Evolutionary conservation across 805 yeast species (phyloP).

Genomic region (Candida hispaniensis): DNA sequence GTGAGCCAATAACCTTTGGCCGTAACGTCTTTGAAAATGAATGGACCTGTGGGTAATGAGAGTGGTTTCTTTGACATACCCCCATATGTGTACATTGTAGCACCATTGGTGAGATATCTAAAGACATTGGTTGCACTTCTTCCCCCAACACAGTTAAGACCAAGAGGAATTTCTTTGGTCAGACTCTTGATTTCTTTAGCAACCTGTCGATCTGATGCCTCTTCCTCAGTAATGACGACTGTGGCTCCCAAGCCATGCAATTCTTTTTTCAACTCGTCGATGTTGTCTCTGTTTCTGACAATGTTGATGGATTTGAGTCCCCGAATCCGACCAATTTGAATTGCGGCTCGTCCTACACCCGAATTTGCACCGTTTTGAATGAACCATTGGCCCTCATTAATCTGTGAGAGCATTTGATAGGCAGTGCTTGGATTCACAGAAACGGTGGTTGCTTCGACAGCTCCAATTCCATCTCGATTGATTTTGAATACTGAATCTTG

Average conservation of each 20-base stretch:
- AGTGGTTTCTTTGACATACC: constrained; percentile 98
- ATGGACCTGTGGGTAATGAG: constrained; percentile 74
- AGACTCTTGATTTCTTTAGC: constrained; percentile 35
- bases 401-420: constrained; percentile 67
- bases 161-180: constrained; percentile 56
- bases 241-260: constrained; percentile 69
- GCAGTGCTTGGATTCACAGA: constrained; percentile 92
- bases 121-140: constrained; percentile 71
- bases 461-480: constrained; percentile 29
- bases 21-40: constrained; percentile 79
- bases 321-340: constrained; percentile 69
- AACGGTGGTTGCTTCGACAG: constrained; percentile 64
- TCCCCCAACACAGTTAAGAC: constrained; percentile 91
- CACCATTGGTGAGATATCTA: constrained; percentile 64
- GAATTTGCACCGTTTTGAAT: constrained; percentile 95
- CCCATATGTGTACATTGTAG: constrained; percentile 82
- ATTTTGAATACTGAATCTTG: constrained; percentile 34
- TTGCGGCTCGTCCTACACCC: constrained; percentile 85
- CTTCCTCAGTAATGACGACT: constrained; percentile 79
- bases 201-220: constrained; percentile 60
- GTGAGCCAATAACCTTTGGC: constrained; percentile 93
- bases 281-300: constrained; percentile 72
- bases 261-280: constrained; percentile 48
- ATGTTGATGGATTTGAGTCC: constrained; percentile 81
- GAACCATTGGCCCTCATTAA: constrained; percentile 70